A percentile compares a stretch with the other conserved stretches of the same genome.
Conservation (phyloP, 306 rosid genomes). For the Hylodesmum podocarpum region DNA sequence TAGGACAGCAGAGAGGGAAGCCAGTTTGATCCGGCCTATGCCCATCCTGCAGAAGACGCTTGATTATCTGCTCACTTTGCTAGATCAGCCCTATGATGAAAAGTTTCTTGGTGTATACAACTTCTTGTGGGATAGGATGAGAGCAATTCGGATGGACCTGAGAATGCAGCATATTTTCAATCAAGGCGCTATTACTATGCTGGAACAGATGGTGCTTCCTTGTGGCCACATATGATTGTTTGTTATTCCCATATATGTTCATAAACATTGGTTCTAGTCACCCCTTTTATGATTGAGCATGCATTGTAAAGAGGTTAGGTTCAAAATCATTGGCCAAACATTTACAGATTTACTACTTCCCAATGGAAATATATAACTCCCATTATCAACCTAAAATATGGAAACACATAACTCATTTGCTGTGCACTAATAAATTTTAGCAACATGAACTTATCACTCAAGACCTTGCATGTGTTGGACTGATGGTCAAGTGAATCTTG, state of each 20-base stretch:
- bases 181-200: conserved; percentile 75
- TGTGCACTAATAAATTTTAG: not conserved
- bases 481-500: not conserved
- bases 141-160: conserved; percentile 96
- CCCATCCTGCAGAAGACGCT: conserved; percentile 75
- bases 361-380: not conserved
- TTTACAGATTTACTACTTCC: conserved; percentile 15
- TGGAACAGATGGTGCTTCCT: conserved; percentile 90
- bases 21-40: conserved; percentile 90
- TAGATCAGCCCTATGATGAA: conserved; percentile 78
- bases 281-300: not conserved
- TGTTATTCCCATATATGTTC: conserved; percentile 23
- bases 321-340: not conserved
- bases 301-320: conserved; percentile 15
- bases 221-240: conserved; percentile 13
- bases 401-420: not conserved
- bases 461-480: not conserved
- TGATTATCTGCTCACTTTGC: conserved; percentile 73
- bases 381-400: conserved; percentile 9
- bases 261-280: conserved; percentile 15
- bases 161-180: conserved; percentile 98
- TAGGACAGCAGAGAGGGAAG: conserved; percentile 99
- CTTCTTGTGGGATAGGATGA: conserved; percentile 99
- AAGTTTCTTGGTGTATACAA: conserved; percentile 79
- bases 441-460: not conserved